Evolutionary conservation across 345 rosid genomes (phyloP).

Genomic region (Microthlaspi erraticum): DNA sequence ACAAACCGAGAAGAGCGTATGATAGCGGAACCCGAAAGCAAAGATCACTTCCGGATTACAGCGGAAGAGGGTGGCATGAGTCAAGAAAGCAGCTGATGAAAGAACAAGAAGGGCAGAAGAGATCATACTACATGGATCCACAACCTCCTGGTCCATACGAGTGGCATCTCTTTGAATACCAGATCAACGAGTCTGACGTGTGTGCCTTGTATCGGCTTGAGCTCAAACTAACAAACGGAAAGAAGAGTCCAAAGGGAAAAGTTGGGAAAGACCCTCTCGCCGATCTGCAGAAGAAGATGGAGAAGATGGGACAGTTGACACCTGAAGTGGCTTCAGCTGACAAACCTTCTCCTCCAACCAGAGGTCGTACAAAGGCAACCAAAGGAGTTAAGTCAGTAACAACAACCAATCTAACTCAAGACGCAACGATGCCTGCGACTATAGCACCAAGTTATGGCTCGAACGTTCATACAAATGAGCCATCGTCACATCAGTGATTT

Average conservation of each 20-base stretch:
- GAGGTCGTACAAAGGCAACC: conserved; percentile 43
- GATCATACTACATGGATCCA: conserved; percentile 96
- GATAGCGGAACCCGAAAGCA: conserved; percentile 93
- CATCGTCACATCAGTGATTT: conserved; percentile 27
- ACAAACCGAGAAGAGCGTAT: conserved; percentile 86
- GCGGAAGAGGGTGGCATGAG: conserved; percentile 94
- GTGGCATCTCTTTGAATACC: conserved; percentile 90
- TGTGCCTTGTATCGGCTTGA: conserved; percentile 76
- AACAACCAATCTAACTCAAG: conserved; percentile 10
- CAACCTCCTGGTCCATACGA: conserved; percentile 71
- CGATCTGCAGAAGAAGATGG: conserved; percentile 84
- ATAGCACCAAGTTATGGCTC: conserved; percentile 17
- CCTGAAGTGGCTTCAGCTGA: conserved; percentile 66
- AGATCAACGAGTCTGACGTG: conserved; percentile 53
- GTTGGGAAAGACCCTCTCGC: conserved; percentile 65
- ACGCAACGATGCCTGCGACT: conserved; percentile 12
- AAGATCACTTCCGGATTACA: conserved; percentile 87
- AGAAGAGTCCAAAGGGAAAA: conserved; percentile 74
- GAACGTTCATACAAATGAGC: conserved; percentile 18
- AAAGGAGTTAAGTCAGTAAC: conserved; percentile 34
- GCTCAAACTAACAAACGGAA: conserved; percentile 57
- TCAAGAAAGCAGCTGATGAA: conserved; percentile 84
- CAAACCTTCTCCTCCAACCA: conserved; percentile 43
- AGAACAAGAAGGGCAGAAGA: conserved; percentile 76
- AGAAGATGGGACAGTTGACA: conserved; percentile 80